Evolutionary conservation across 768 basidiomycete species (phyloP), one percentile per base, ranked within the genome.

Genomic region (Cystobasidium tubakii): DNA sequence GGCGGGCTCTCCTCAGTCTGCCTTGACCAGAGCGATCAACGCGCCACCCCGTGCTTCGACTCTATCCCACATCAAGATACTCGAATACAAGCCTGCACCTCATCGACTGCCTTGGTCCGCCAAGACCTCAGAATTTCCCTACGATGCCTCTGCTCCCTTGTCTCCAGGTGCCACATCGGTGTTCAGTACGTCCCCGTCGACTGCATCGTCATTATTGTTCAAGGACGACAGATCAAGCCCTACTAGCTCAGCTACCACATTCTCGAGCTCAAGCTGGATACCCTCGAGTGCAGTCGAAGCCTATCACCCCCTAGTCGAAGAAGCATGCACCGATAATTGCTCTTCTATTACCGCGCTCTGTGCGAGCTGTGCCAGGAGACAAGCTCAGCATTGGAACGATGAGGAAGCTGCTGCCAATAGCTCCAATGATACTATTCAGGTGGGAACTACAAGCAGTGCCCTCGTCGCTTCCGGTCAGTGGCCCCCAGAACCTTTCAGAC

Each of bases 401-500:
- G 33, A 34, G 1, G 46, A 29, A 39, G 36, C 36, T 34, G 66
- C 15, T 21, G 66, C 15, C 1, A 62, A 62, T n/a, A 27, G 29
- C 23, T 36, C 25, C 3, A 7, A 54, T n/a, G 23, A 15, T 34
- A 33, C 46, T 34, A 29, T 57, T 42, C 27, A 25, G n/a, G 36
- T 25, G 10, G 66, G 25, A 4, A 34, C 10, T n/a, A 36, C 55
- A 12, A 44, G 34, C 25, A 17, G 23, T 29, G 70, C 46, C 9
- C 46, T 43, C 15, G 66, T 43, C 44, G 72, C 39, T 29, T 33
- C 31, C 12, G 74, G 66, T 1, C 29, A 46, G 10, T 75, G 74
- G 74, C 74, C 74, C 2, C 74, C 74, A 1, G 53, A 72, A 19
- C 71, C 70, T n/a, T 75, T 75, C 69, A 60, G 50, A 34, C 74